These are phyloP conservation scores for Amaranthus palmeri DNA, from an alignment of 148 eudicot species.

Conservation along the genomic window DNA sequence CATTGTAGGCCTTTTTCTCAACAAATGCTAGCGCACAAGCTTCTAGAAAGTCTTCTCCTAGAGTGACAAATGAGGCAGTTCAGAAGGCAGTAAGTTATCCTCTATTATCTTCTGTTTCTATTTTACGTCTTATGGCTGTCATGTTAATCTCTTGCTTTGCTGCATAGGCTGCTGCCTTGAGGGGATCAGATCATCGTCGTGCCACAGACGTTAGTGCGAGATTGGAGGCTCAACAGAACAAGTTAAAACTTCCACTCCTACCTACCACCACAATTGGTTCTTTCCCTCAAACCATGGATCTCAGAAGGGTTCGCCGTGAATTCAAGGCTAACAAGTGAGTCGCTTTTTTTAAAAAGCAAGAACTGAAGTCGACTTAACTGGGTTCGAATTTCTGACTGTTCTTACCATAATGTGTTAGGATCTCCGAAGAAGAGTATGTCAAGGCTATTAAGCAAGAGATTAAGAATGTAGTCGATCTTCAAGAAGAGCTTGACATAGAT, in stretches of 20 bases:
- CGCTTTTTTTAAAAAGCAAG: neutral
- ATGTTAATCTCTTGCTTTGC: slow-evolving; percentile 2
- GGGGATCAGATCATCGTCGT: slow-evolving; percentile 59
- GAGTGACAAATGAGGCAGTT: slow-evolving; percentile 66
- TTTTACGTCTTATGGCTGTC: neutral
- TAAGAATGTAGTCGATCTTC: slow-evolving; percentile 60
- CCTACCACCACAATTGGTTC: slow-evolving; percentile 82
- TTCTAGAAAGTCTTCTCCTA: slow-evolving; percentile 63
- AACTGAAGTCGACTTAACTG: neutral
- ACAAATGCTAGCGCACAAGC: slow-evolving; percentile 60
- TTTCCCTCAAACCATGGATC: slow-evolving; percentile 74
- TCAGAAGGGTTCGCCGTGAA: slow-evolving; percentile 68
- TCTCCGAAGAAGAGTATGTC: slow-evolving; percentile 66
- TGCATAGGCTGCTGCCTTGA: slow-evolving; percentile 46
- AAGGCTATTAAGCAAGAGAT: slow-evolving; percentile 64
- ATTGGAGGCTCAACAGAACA: slow-evolving; percentile 61
- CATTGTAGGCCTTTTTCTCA: slow-evolving; percentile 55
- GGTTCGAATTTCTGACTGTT: slow-evolving; percentile 6
- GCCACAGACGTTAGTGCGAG: slow-evolving; percentile 56
- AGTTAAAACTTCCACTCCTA: slow-evolving; percentile 62
- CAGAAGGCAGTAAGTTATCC: slow-evolving; percentile 59
- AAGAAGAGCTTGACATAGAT: slow-evolving; percentile 77
- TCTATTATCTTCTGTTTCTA: neutral
- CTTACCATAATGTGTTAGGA: slow-evolving; percentile 31
- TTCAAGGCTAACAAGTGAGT: slow-evolving; percentile 66